These are phyloP conservation scores for Barnettozyma botsteinii DNA, from an alignment of 805 yeast genomes.

Conservation along the genomic window DNA sequence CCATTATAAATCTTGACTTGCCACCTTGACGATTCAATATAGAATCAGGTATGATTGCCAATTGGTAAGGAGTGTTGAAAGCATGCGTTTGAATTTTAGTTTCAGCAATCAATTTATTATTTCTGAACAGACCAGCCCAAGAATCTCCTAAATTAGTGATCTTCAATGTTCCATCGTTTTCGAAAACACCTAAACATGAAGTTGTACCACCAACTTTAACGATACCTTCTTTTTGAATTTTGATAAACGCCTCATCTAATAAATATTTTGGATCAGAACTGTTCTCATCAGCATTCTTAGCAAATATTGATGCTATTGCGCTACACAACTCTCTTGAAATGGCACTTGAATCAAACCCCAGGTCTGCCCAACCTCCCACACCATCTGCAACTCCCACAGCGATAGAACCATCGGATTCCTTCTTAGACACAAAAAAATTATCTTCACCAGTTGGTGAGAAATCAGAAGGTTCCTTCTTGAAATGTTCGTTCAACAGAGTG, in stretches of 20 bases:
- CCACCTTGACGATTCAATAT: conserved; percentile 42
- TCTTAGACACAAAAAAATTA: conserved; percentile 50
- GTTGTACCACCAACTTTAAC: conserved; percentile 94
- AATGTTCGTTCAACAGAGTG: conserved; percentile 30
- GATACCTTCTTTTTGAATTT: conserved; percentile 45
- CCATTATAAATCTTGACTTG: conserved; percentile 60
- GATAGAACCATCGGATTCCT: conserved; percentile 25
- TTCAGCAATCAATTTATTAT: conserved; percentile 51
- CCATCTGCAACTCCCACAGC: conserved; percentile 91
- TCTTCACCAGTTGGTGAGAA: conserved; percentile 74
- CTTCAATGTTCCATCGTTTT: conserved; percentile 45
- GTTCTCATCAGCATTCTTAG: conserved; percentile 6
- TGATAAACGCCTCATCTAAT: conserved; percentile 49
- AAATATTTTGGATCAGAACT: conserved; percentile 31
- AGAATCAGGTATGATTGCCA: conserved; percentile 73
- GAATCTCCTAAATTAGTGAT: conserved; percentile 92
- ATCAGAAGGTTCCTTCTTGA: conserved; percentile 28
- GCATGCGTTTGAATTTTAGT: conserved; percentile 78
- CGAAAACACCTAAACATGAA: conserved; percentile 74
- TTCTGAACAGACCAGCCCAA: conserved; percentile 83
- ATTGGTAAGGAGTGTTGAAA: conserved; percentile 89
- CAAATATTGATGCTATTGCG: conserved; percentile 37
- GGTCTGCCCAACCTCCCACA: conserved; percentile 95
- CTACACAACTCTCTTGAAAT: conserved; percentile 75
- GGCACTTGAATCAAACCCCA: conserved; percentile 85